A percentile compares a stretch with the other conserved stretches of the same genome.
Evolutionary conservation across 2,329 filamentous ascomycete species (phyloP).

Genomic region (Aspergillus uvarum): DNA sequence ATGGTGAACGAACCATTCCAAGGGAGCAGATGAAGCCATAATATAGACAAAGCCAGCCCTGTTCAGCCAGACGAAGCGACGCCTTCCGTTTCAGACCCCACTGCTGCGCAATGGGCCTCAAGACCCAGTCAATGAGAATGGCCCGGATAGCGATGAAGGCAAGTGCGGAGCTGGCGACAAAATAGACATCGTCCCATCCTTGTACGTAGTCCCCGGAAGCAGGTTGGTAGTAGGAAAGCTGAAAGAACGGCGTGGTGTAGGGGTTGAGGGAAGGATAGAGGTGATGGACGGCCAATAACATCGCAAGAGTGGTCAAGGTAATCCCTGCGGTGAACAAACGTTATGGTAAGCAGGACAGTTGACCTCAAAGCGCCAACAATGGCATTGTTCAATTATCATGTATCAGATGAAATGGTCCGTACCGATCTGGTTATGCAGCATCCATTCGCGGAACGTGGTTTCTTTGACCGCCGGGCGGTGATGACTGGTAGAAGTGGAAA

Average conservation of each 20-base stretch:
- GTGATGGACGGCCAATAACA: conserved; percentile 77
- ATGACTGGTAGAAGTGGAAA: conserved; percentile 34
- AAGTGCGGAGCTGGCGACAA: conserved; percentile 75
- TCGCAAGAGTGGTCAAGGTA: conserved; percentile 78
- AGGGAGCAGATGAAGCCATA: conserved; percentile 77
- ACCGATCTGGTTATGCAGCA: conserved; percentile 80
- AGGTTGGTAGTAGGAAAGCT: conserved; percentile 77
- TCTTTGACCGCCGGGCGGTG: conserved; percentile 34
- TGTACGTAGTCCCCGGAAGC: conserved; percentile 68
- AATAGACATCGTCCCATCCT: conserved; percentile 75
- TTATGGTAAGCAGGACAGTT: conserved; percentile 1
- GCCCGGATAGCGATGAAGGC: conserved; percentile 85
- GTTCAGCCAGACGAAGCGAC: conserved; percentile 82
- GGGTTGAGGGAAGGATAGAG: conserved; percentile 77
- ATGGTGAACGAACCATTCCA: conserved; percentile 66
- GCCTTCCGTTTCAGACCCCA: conserved; percentile 77
- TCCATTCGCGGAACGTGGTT: conserved; percentile 55
- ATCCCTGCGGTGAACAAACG: conserved; percentile 58
- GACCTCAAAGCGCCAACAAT: neutral
- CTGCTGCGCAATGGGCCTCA: conserved; percentile 72
- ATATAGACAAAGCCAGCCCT: conserved; percentile 87
- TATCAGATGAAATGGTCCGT: conserved; percentile 37
- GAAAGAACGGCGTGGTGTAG: conserved; percentile 84
- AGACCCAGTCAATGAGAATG: conserved; percentile 79
- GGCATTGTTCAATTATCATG: neutral